These are phyloP conservation scores for Metarhizium anisopliae DNA, from an alignment of 2,329 filamentous ascomycete species.

Conservation along the genomic window DNA sequence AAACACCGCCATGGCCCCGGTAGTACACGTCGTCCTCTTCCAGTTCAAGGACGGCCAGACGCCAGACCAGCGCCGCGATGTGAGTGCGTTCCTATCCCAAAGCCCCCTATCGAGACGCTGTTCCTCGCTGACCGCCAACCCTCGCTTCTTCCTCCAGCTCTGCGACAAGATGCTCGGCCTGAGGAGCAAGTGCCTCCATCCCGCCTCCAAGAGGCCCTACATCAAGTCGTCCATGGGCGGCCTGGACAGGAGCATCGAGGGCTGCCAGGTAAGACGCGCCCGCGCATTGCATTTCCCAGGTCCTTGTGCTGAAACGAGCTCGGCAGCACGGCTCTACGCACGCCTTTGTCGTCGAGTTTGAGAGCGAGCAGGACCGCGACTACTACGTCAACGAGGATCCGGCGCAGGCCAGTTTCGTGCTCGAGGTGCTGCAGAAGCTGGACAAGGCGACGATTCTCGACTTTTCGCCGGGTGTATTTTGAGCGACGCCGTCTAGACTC, in stretches of 20 bases:
- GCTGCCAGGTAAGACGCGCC: conserved; percentile 38
- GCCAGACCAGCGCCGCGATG: conserved; percentile 3
- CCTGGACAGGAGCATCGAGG: too few relatives aligned
- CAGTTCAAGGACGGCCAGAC: conserved; percentile 11
- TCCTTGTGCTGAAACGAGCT: too few relatives aligned
- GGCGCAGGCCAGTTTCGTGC: conserved; percentile 12
- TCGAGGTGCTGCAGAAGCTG: too few relatives aligned
- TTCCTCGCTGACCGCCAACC: too few relatives aligned
- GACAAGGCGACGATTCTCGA: too few relatives aligned
- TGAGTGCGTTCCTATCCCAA: too few relatives aligned
- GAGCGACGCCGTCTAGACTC: too few relatives aligned
- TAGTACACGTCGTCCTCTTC: conserved; percentile 14
- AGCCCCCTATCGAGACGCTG: too few relatives aligned
- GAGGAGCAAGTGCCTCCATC: conserved; percentile 51
- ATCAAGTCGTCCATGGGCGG: too few relatives aligned
- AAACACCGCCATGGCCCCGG: conserved; percentile 2
- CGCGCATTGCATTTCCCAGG: too few relatives aligned
- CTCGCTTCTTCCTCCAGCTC: conserved; percentile 1
- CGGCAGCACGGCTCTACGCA: too few relatives aligned
- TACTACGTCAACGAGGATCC: conserved; percentile 62
- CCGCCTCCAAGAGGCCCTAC: conserved; percentile 35
- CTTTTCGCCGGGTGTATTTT: too few relatives aligned
- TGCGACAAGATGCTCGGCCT: conserved; percentile 33
- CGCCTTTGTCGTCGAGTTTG: conserved; percentile 31
- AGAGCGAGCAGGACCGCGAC: conserved; percentile 50